Evolutionary conservation across 352 stramenopile species (phyloP).

Genomic region (Globisporangium parvum): DNA sequence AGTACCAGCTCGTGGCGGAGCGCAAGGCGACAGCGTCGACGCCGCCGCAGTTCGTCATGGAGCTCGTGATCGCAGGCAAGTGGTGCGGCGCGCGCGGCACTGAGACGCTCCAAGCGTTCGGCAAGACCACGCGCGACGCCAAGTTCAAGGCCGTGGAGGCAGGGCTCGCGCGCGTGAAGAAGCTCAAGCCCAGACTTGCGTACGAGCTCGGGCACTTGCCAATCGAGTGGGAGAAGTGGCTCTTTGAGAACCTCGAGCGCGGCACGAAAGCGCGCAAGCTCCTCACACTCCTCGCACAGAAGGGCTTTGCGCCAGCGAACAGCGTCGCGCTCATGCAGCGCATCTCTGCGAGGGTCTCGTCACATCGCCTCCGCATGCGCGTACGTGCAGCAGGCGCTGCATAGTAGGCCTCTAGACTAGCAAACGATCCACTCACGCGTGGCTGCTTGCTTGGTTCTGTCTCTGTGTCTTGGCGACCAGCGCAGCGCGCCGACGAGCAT

Average conservation of each 20-base stretch:
- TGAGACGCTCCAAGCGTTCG: conserved; percentile 32
- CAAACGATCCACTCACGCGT: neutral
- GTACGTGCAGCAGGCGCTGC: conserved; percentile 14
- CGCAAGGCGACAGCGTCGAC: conserved; percentile 26
- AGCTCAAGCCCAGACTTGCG: conserved; percentile 56
- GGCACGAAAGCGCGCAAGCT: conserved; percentile 40
- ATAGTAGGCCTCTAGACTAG: neutral
- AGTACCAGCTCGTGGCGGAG: conserved; percentile 51
- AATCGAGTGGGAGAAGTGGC: conserved; percentile 43
- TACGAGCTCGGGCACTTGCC: conserved; percentile 47
- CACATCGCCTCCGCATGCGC: conserved; percentile 34
- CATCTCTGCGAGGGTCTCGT: conserved; percentile 51
- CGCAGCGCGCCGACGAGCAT: conserved; percentile 31
- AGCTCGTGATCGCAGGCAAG: conserved; percentile 45
- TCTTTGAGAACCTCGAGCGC: conserved; percentile 59
- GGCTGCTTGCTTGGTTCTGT: neutral
- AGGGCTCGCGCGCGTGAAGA: conserved; percentile 43
- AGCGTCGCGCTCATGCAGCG: conserved; percentile 56
- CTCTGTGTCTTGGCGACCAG: conserved; percentile 11
- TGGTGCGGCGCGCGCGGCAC: conserved; percentile 31
- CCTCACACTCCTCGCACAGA: conserved; percentile 43
- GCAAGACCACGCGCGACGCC: conserved; percentile 57
- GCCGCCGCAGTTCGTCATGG: conserved; percentile 33
- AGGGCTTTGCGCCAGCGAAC: conserved; percentile 51
- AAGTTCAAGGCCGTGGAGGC: conserved; percentile 67